phyloP scores from a whole-genome alignment of 2,329 filamentous ascomycete genomes.

The Pseudopyrenochaeta lycopersici region DNA sequence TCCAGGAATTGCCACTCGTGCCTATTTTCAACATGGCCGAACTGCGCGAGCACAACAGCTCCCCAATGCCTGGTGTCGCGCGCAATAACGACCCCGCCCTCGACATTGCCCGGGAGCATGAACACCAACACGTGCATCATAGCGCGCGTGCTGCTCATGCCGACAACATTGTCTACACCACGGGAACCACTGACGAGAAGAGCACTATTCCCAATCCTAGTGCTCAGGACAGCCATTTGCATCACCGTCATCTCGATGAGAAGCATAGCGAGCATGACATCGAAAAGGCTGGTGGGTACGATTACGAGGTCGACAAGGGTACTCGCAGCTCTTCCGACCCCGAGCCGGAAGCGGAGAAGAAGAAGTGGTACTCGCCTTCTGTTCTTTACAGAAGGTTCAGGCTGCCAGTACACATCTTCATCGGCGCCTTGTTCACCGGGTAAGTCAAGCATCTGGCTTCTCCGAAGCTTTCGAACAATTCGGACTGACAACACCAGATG shows the following conservation, averaged over 20 bases:
- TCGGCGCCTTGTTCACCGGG: slow-evolving; percentile 63
- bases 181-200: slow-evolving; percentile 48
- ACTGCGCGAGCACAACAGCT: slow-evolving; percentile 44
- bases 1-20: slow-evolving; percentile 41
- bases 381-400: slow-evolving; percentile 52
- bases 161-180: slow-evolving; percentile 44
- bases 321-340: slow-evolving; percentile 38
- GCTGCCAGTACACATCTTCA: slow-evolving; percentile 51
- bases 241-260: slow-evolving; percentile 44
- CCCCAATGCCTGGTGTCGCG: slow-evolving; percentile 42
- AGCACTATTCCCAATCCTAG: slow-evolving; percentile 48
- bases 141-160: slow-evolving; percentile 39
- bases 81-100: slow-evolving; percentile 50
- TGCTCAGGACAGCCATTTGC: slow-evolving; percentile 50
- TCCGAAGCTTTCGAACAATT: slow-evolving; percentile 3
- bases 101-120: slow-evolving; percentile 48
- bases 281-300: slow-evolving; percentile 45
- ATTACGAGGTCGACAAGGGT: slow-evolving; percentile 53
- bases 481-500: slow-evolving; percentile 58
- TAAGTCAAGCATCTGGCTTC: slow-evolving; percentile 38
- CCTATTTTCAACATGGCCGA: slow-evolving; percentile 43
- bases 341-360: slow-evolving; percentile 27
- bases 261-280: slow-evolving; percentile 33
- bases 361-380: slow-evolving; percentile 25
- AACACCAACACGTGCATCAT: slow-evolving; percentile 51